Base-by-base conservation (phyloP, 306 rosid genomes). In the Corylus avellana region DNA sequence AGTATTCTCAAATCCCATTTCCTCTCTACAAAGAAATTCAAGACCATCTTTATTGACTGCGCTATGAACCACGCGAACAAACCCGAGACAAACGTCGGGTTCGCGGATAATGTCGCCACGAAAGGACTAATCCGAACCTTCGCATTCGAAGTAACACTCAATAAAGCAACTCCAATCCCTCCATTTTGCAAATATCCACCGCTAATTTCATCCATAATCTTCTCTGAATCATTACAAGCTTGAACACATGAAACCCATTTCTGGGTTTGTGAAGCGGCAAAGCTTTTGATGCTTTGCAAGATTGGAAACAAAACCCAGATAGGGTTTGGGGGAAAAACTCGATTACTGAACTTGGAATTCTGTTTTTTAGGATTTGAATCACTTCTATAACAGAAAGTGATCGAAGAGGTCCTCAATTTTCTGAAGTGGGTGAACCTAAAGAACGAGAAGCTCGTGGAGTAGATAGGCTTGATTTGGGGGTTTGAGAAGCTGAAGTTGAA, bases 1-100 rank as follows among this genome's bases (percentile, higher is more conserved):
- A 89, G 27, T 0, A 94, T 64, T 32, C 83, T 83, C 76, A 78
- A 87, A 73, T 87, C 58, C 98, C 97, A 94, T 79, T 87, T 92
- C 79, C 86, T 81, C 75, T 91, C 97, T 48, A 91, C 81, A 48
- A 87, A 87, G 87, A 92, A 92, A 77, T 89, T 91, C 84, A 94
- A 79, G 11, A 92, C 27, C 14, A 94, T 84, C 78, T 92, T 94
- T 12, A 70, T 75, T 16, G 90, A 92, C 50, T 94, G 97, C 0
- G 91, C 92, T 39, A 81, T 20, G 2, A 90, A 1, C 97, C 91
- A 92, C 7, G 94, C 95, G 8, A 90, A 29, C 51, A 92, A 27
- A 5, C 92, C 97, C 64, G 95, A 88, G 79, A 92, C 91, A 73
- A 94, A 94, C 20, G 97, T 90, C n/a, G 94, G 93, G 68, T 94